Evolutionary conservation across 352 stramenopile species (phyloP).

Genomic region (Thraustochytrium sp.): DNA sequence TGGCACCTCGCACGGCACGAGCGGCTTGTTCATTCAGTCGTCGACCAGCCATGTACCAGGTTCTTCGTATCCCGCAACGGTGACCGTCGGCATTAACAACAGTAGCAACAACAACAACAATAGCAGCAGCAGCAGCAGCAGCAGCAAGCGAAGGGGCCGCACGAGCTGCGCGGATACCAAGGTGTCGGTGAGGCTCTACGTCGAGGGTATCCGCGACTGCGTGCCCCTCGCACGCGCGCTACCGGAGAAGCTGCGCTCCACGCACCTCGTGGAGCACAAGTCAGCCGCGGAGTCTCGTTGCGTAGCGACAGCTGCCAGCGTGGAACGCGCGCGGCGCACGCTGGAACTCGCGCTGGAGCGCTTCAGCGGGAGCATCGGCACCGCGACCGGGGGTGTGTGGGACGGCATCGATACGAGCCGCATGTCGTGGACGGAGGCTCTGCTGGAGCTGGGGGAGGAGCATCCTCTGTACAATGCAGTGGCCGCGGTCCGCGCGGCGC

Average conservation of each 20-base stretch:
- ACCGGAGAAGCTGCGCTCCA: slow-evolving; percentile 16
- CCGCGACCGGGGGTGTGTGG: neutral
- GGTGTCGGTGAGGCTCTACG: neutral
- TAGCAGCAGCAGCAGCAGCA: neutral
- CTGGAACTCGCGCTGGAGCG: slow-evolving; percentile 32
- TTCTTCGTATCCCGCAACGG: too few species aligned
- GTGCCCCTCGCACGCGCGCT: slow-evolving; percentile 2
- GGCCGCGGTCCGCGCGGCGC: neutral
- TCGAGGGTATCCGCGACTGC: slow-evolving; percentile 23
- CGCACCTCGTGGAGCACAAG: slow-evolving; percentile 32
- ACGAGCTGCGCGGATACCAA: neutral
- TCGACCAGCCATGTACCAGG: too few species aligned
- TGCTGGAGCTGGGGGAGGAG: neutral
- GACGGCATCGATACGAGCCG: slow-evolving; percentile 32
- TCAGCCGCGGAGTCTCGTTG: neutral
- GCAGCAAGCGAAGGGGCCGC: neutral
- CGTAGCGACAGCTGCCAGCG: neutral
- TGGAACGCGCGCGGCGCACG: neutral
- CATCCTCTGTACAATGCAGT: slow-evolving; percentile 25
- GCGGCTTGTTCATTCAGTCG: too few species aligned
- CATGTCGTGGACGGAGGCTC: neutral
- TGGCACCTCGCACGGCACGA: too few species aligned
- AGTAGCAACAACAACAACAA: neutral
- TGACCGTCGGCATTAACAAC: too few species aligned
- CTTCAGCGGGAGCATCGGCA: slow-evolving; percentile 24